These are phyloP conservation scores for Neonectria sp. DNA, from an alignment of 2,329 filamentous ascomycete genomes.

Conservation along the genomic window DNA sequence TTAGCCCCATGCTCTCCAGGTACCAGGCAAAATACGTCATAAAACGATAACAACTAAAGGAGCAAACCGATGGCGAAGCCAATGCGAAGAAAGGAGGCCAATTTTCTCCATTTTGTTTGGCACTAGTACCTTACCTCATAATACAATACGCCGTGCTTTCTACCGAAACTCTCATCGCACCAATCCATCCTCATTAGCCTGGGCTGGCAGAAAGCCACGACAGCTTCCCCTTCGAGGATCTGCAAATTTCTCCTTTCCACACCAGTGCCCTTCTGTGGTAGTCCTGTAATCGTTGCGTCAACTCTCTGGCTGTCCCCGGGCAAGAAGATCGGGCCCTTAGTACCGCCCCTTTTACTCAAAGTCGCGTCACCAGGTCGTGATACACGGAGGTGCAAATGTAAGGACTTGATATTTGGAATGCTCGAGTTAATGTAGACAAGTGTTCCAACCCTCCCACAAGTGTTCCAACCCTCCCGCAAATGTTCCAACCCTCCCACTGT, in stretches of 20 bases:
- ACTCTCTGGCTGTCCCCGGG: not conserved
- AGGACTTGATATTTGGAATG: not conserved
- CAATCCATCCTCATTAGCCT: not conserved
- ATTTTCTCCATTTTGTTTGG: no score
- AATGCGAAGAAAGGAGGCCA: not conserved
- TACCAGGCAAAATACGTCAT: conserved; percentile 8
- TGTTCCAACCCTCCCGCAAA: no score
- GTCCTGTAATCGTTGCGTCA: not conserved
- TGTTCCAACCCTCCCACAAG: no score
- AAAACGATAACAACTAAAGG: not conserved
- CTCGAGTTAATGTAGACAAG: not conserved
- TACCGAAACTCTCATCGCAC: not conserved
- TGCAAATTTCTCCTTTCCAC: not conserved
- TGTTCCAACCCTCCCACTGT: not conserved
- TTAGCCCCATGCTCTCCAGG: conserved; percentile 1
- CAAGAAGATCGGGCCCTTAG: no score
- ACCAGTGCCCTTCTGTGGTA: not conserved
- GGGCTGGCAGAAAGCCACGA: not conserved
- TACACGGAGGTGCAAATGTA: not conserved
- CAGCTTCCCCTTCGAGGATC: not conserved
- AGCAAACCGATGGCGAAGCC: not conserved
- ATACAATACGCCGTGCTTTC: not conserved
- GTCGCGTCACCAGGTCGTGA: not conserved
- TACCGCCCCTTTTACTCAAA: not conserved
- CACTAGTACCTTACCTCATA: no score